Evolutionary conservation across 164 flowering plant species (phyloP).

Genomic region (Magnolia kwangsiensis): DNA sequence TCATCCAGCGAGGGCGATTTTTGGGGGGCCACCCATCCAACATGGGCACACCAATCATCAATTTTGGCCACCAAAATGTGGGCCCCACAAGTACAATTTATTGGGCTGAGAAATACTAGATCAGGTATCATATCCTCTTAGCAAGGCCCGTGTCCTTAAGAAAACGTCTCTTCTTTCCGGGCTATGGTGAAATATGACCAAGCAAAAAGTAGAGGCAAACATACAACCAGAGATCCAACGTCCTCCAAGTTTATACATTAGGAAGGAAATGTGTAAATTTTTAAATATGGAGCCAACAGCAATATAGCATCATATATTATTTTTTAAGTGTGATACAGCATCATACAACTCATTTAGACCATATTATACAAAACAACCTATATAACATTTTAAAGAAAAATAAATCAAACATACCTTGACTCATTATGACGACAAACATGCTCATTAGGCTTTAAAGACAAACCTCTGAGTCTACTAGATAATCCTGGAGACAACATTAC

Average conservation of each 20-base stretch:
- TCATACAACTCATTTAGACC: not conserved
- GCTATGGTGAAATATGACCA: too few relatives aligned
- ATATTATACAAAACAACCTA: not conserved
- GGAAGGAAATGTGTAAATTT: not conserved
- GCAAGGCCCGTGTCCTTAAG: too few relatives aligned
- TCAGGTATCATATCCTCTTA: too few relatives aligned
- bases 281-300: not conserved
- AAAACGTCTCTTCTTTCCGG: too few relatives aligned
- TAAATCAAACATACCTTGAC: slow-evolving; percentile 31
- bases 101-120: too few relatives aligned
- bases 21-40: too few relatives aligned
- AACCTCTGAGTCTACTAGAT: slow-evolving; percentile 34
- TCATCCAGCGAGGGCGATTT: too few relatives aligned
- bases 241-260: not conserved
- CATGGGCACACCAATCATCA: too few relatives aligned
- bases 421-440: slow-evolving; percentile 18
- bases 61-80: too few relatives aligned
- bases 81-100: too few relatives aligned
- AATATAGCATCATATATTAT: not conserved
- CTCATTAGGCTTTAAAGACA: slow-evolving; percentile 33
- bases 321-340: not conserved
- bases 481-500: slow-evolving; percentile 37
- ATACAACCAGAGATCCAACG: not conserved
- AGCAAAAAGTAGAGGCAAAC: too few relatives aligned
- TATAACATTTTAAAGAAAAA: not conserved